A percentile compares a stretch with the other conserved stretches of the same genome.
These are phyloP conservation scores for Papiliotrema nemorosa DNA, from an alignment of 1,284 basidiomycete species.

Conservation along the genomic window DNA sequence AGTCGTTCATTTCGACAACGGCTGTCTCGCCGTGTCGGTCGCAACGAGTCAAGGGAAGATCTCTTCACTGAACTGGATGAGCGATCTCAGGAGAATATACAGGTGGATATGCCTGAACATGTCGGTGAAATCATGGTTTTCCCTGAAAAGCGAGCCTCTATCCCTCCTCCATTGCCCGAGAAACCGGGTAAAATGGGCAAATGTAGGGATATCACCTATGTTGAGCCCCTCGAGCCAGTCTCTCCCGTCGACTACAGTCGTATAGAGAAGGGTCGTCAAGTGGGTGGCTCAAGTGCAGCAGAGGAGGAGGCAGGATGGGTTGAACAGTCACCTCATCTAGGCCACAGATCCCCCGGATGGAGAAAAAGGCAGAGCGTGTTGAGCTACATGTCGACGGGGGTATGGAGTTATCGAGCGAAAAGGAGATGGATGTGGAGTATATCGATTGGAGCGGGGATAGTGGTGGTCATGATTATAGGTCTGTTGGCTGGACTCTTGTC, in stretches of 20 bases:
- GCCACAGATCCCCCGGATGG: conserved; percentile 9
- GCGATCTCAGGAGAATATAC: conserved; percentile 2
- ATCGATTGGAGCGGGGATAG: conserved; percentile 10
- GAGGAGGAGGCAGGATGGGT: not conserved
- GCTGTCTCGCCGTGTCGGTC: not conserved
- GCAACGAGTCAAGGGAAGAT: conserved; percentile 3
- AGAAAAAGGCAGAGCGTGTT: conserved; percentile 7
- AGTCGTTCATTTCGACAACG: not conserved
- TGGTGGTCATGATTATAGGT: conserved; percentile 23
- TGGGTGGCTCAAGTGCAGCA: not conserved
- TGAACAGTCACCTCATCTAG: conserved; percentile 7
- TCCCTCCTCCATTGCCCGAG: conserved; percentile 7
- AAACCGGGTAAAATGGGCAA: not conserved
- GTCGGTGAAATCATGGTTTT: conserved; percentile 20
- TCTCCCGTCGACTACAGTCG: conserved; percentile 7
- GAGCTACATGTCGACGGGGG: conserved; percentile 10
- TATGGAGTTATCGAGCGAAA: conserved; percentile 3
- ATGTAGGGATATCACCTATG: not conserved
- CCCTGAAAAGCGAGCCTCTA: conserved; percentile 18
- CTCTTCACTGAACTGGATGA: conserved; percentile 6
- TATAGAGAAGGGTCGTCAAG: conserved; percentile 1
- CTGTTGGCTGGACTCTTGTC: conserved; percentile 25
- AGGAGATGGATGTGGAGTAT: conserved; percentile 8
- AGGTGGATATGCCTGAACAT: conserved; percentile 2
- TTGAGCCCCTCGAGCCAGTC: not conserved